Conservation (phyloP, 257 asterid genomes). For the Echites panduratus region DNA sequence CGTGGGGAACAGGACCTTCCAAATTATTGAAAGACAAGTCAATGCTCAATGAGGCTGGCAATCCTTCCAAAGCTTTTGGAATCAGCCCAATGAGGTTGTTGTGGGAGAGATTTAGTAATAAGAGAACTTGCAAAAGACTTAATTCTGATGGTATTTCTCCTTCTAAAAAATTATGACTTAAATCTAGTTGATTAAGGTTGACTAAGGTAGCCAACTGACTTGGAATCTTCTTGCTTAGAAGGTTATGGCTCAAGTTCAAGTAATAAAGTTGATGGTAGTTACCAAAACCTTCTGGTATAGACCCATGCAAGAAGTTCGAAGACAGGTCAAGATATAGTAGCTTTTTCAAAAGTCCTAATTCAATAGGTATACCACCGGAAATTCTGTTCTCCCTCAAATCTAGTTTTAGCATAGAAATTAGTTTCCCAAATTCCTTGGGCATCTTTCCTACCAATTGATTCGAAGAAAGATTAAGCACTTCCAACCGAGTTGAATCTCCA, state of each 20-base stretch:
- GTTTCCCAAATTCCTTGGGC: slow-evolving; percentile 19
- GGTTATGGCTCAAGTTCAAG: slow-evolving; percentile 28
- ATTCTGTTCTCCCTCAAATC: slow-evolving; percentile 20
- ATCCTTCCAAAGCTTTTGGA: slow-evolving; percentile 16
- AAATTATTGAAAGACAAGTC: slow-evolving; percentile 17
- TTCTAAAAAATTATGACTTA: slow-evolving; percentile 21
- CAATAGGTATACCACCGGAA: slow-evolving; percentile 23
- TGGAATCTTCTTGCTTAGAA: slow-evolving; percentile 20
- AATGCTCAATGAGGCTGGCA: slow-evolving; percentile 12
- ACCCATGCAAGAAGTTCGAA: slow-evolving; percentile 22
- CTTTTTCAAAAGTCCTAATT: slow-evolving; percentile 12
- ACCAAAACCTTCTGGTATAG: slow-evolving; percentile 24
- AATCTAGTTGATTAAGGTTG: slow-evolving; percentile 18
- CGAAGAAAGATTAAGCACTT: slow-evolving; percentile 27
- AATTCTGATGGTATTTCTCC: slow-evolving; percentile 26
- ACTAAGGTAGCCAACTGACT: slow-evolving; percentile 20
- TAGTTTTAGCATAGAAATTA: slow-evolving; percentile 17
- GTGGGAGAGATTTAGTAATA: slow-evolving; percentile 26
- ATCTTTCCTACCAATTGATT: slow-evolving; percentile 25
- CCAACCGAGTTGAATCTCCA: slow-evolving; percentile 18
- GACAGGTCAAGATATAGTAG: slow-evolving; percentile 19
- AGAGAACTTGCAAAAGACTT: slow-evolving; percentile 7
- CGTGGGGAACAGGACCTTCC: slow-evolving; percentile 25
- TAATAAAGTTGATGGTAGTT: slow-evolving; percentile 10
- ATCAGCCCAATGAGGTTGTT: slow-evolving; percentile 31